Evolutionary conservation across 305 asterid species (phyloP), one percentile per base, ranked within the genome.

Genomic region (Plantago rigida): DNA sequence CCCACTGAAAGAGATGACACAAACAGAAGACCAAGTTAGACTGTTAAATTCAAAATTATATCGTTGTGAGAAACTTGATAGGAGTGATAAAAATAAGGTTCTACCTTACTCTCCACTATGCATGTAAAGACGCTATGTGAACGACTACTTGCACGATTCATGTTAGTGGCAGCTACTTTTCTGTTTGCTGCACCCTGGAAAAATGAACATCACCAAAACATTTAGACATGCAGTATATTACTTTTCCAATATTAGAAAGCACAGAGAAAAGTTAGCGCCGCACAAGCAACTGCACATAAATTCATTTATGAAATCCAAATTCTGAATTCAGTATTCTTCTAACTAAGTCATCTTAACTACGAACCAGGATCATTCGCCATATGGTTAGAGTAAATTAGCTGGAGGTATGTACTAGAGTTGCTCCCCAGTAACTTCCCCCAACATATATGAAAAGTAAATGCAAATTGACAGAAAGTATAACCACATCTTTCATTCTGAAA

Each of bases 121-220:
- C 99, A 89, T 49, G 99, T 89, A 78, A 93, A 93, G 49, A 93
- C 99, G 68, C 99, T 89, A 59, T 93, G 99, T 9, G 99, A 93
- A 70, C 99, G 95, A 77, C 99, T 93, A 79, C 99, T 93, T 56
- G 96, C 97, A 69, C 73, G 87, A 68, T 89, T 89, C 99, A 93
- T 93, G 75, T 93, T 93, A 70, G 99, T 93, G 28, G 99, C 82
- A 50, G 99, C 99, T 31, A 93, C 99, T 79, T 89, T 93, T 72
- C 99, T 82, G 73, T 89, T 93, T 51, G 89, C 78, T 62, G 97
- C 78, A 63, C 99, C 99, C 99, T 93, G 92, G 57, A 71, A 62
- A 34, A 64, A 64, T 41, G 19, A 51, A 67, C 63, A 68, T 19
- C 47, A 42, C 56, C 47, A 63, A 67, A 62, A 17, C 28, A 65